Evolutionary conservation across 2,329 filamentous ascomycete genomes (phyloP), one percentile per base, ranked within the genome.

Genomic region (Pyricularia sp.): DNA sequence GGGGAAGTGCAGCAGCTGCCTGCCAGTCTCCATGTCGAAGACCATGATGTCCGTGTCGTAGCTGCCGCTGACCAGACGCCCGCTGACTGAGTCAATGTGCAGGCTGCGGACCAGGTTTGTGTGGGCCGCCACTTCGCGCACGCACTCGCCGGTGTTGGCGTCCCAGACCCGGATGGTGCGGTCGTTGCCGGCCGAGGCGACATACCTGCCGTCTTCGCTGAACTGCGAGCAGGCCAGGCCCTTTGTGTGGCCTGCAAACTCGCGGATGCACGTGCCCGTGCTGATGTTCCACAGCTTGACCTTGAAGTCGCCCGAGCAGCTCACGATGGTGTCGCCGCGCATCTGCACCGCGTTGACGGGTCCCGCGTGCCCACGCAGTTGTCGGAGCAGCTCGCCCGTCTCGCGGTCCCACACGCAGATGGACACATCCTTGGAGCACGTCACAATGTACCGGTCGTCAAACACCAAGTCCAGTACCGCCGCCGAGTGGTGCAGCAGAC

Each of bases 1-100:
- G n/a, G 93, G 92, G 75, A 97, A 94, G 73, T 93, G 90, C 71
- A 96, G 87, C 70, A 94, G 85, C 73, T 93, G 85, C 65, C 89
- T 82, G 42, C 94, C 94, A 2, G 90, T 90, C 72, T 90, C 88
- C 80, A 95, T 91, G 77, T 97, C 92, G 79, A 93, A 97, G 1
- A 98, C 93, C 77, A 96, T 97, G 77, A 99, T 94, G 74, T 94
- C 94, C 74, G 92, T 92, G 77, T 99, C 95, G 78, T 99, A 99
- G 76, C 91, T 95, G 23, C 93, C 95, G 73, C 92, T 97, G 70
- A 99, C 86, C 33, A 99, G 88, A 66, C 95, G 88, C 23, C 91
- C 91, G 75, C 93, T 95, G 69, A 92, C 86, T 68, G 89, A 92
- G 79, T 99, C 95, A 71, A 98, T 88, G 81, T 97, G 94, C 70